Evolutionary conservation across 2,329 filamentous ascomycete species (phyloP).

Genomic region (Coniochaeta sp.): DNA sequence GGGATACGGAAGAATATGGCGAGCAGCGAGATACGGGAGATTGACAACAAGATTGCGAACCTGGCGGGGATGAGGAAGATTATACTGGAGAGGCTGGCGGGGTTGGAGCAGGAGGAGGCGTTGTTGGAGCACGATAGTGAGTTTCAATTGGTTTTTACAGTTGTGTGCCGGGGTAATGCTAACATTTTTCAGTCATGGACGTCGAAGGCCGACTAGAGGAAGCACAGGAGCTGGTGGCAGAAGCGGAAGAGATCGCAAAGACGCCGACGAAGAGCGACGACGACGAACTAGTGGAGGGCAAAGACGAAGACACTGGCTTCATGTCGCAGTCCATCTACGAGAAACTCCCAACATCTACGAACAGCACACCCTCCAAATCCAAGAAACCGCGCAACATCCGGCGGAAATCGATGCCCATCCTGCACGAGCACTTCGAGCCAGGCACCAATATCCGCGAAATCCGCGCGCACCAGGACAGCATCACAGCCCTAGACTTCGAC

Average conservation of each 20-base stretch:
- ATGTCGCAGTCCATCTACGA: conserved; percentile 99
- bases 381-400: conserved; percentile 52
- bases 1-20: conserved; percentile 95
- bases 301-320: conserved; percentile 53
- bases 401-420: conserved; percentile 82
- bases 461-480: conserved; percentile 77
- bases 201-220: conserved; percentile 56
- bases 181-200: conserved; percentile 47
- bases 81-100: conserved; percentile 78
- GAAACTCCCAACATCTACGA: conserved; percentile 59
- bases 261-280: conserved; percentile 46
- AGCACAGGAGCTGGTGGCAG: conserved; percentile 51
- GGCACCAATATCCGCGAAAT: conserved; percentile 85
- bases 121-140: conserved; percentile 81
- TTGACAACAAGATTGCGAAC: conserved; percentile 94
- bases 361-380: conserved; percentile 40
- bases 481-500: conserved; percentile 92
- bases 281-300: conserved; percentile 44
- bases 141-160: conserved; percentile 18
- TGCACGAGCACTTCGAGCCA: conserved; percentile 91
- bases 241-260: conserved; percentile 49
- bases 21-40: conserved; percentile 89
- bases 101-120: conserved; percentile 83
- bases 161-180: neutral
- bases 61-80: conserved; percentile 88